Conservation (phyloP, 2,329 filamentous ascomycete genomes). For the Talaromyces sp. region DNA sequence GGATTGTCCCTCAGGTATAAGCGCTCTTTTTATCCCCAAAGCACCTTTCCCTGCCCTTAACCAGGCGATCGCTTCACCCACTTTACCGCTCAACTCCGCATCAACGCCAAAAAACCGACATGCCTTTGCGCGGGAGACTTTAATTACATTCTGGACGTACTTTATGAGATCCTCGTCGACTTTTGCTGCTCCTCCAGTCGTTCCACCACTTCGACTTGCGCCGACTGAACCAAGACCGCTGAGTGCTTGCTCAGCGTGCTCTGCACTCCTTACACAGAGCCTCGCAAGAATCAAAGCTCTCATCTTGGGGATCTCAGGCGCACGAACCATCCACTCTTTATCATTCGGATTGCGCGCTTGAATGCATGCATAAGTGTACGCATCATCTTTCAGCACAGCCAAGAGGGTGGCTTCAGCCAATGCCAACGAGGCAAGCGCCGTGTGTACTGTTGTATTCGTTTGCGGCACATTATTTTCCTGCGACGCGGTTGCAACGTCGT, state of each 20-base stretch:
- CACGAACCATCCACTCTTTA: constrained; percentile 94
- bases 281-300: constrained; percentile 83
- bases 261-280: constrained; percentile 79
- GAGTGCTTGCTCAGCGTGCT: constrained; percentile 74
- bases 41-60: constrained; percentile 71
- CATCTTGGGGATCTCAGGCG: constrained; percentile 82
- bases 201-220: constrained; percentile 22
- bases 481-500: constrained; percentile 41
- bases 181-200: constrained; percentile 35
- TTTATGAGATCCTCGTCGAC: constrained; percentile 64
- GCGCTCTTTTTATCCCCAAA: constrained; percentile 59
- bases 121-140: constrained; percentile 75
- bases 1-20: constrained; percentile 40
- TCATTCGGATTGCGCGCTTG: constrained; percentile 78
- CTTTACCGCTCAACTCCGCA: constrained; percentile 75
- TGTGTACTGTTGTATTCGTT: constrained; percentile 43
- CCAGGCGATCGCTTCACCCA: constrained; percentile 84
- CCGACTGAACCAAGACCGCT: constrained; percentile 46
- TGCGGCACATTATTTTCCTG: constrained; percentile 37
- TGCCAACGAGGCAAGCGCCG: constrained; percentile 54
- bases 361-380: constrained; percentile 77
- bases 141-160: constrained; percentile 72
- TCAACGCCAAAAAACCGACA: constrained; percentile 90
- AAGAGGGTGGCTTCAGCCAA: constrained; percentile 86
- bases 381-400: constrained; percentile 89